Conservation (phyloP, 257 asterid species). For the Voacanga thouarsii region DNA sequence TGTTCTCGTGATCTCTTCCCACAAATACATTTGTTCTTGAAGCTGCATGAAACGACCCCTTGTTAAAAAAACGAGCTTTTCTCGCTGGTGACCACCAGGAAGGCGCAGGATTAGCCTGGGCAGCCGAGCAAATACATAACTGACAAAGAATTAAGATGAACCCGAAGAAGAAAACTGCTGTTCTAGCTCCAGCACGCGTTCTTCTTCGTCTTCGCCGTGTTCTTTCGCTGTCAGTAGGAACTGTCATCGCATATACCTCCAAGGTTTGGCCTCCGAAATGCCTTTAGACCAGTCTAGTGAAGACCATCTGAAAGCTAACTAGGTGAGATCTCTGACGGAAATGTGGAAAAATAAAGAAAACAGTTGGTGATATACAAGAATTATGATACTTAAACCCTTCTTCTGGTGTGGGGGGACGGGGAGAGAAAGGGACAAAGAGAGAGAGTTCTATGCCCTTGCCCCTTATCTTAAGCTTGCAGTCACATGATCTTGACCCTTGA, state of each 20-base stretch:
- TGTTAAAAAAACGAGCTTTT: constrained; percentile 27
- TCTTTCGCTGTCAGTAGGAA: constrained; percentile 4
- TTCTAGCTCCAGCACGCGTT: constrained; percentile 17
- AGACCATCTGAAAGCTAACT: constrained; percentile 11
- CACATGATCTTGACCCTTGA: constrained; percentile 64
- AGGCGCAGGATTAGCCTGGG: constrained; percentile 1
- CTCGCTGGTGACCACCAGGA: constrained; percentile 38
- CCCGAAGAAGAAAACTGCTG: constrained; percentile 27
- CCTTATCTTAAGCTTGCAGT: constrained; percentile 43
- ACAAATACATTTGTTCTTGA: neutral
- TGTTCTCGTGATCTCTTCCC: neutral
- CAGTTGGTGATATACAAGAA: neutral
- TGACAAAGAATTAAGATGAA: constrained; percentile 36
- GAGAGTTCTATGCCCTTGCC: constrained; percentile 29
- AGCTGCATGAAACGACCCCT: constrained; percentile 14
- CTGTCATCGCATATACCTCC: constrained; percentile 22
- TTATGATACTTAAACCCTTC: constrained; percentile 10
- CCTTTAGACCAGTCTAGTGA: constrained; percentile 13
- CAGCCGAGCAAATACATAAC: constrained; percentile 26
- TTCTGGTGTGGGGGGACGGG: neutral
- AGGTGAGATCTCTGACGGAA: constrained; percentile 24
- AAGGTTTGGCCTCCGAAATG: neutral
- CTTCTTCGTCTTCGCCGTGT: constrained; percentile 19
- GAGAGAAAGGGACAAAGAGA: constrained; percentile 16
- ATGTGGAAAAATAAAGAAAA: neutral